phyloP scores from a whole-genome alignment of 2,329 filamentous ascomycete species.

The Pseudopithomyces maydicus region DNA sequence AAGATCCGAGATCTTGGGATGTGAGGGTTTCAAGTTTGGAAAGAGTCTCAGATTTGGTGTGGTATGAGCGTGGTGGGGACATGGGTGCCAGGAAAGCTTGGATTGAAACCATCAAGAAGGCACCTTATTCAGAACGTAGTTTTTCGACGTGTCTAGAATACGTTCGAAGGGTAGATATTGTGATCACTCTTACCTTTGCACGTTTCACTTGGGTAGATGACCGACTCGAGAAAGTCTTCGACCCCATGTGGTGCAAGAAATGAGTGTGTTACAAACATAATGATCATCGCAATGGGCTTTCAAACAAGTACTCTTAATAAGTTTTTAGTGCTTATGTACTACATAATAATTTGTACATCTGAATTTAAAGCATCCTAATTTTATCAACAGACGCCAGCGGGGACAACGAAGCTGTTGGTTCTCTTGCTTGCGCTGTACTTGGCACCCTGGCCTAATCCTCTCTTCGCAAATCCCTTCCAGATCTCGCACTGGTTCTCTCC shows the following conservation, averaged over 20 bases:
- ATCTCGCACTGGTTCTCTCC: constrained; percentile 58
- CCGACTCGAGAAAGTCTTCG: too few species aligned
- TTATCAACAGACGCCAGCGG: constrained; percentile 9
- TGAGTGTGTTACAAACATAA: too few species aligned
- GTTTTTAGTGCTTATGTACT: not conserved
- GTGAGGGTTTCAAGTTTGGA: not conserved
- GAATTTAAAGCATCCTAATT: not conserved
- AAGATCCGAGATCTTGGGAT: not conserved
- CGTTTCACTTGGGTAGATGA: too few species aligned
- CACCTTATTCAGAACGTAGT: too few species aligned
- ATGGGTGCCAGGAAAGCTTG: too few species aligned
- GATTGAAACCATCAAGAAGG: too few species aligned
- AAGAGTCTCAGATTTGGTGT: constrained; percentile 1
- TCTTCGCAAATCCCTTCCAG: constrained; percentile 63
- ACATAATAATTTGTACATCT: not conserved
- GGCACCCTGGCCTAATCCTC: constrained; percentile 54
- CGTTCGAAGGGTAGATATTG: too few species aligned
- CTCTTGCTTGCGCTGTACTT: constrained; percentile 24
- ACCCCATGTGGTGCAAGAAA: too few species aligned
- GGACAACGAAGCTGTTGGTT: constrained; percentile 30
- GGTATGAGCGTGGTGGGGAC: not conserved
- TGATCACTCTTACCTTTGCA: too few species aligned
- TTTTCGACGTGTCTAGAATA: too few species aligned
- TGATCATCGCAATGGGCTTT: too few species aligned
- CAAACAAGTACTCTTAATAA: too few species aligned